These are phyloP conservation scores for Pistacia atlantica DNA, from an alignment of 345 rosid genomes.

Conservation along the genomic window DNA sequence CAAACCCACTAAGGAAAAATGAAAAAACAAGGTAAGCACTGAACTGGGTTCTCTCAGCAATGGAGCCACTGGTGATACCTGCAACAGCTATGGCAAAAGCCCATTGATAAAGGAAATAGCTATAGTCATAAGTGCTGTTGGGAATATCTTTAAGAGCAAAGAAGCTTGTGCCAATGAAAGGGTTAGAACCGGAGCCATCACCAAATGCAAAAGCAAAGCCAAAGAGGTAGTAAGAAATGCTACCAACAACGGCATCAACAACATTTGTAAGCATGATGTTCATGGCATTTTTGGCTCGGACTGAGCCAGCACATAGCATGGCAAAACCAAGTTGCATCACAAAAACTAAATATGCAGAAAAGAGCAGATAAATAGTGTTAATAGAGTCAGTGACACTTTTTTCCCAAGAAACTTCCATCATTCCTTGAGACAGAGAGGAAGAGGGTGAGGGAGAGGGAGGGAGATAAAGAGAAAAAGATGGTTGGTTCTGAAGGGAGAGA, in stretches of 20 bases:
- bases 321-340: slow-evolving; percentile 77
- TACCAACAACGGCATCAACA: slow-evolving; percentile 72
- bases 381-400: slow-evolving; percentile 52
- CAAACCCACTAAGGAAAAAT: slow-evolving; percentile 62
- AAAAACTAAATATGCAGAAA: slow-evolving; percentile 63
- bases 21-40: slow-evolving; percentile 67
- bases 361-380: slow-evolving; percentile 62
- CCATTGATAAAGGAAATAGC: slow-evolving; percentile 69
- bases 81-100: slow-evolving; percentile 71
- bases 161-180: slow-evolving; percentile 56
- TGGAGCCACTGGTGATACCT: slow-evolving; percentile 68
- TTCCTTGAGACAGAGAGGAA: neutral
- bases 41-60: slow-evolving; percentile 80
- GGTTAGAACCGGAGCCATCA: slow-evolving; percentile 42
- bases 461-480: neutral
- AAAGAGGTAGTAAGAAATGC: slow-evolving; percentile 65
- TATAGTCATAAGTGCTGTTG: slow-evolving; percentile 39
- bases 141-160: slow-evolving; percentile 57
- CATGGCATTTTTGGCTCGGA: slow-evolving; percentile 68
- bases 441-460: slow-evolving; percentile 13
- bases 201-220: slow-evolving; percentile 82
- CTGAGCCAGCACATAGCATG: slow-evolving; percentile 78
- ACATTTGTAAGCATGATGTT: slow-evolving; percentile 74
- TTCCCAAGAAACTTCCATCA: slow-evolving; percentile 61
- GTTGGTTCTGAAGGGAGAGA: slow-evolving; percentile 13